These are phyloP conservation scores for Nakazawaea wyomingensis DNA, from an alignment of 805 yeast genomes.

Conservation along the genomic window DNA sequence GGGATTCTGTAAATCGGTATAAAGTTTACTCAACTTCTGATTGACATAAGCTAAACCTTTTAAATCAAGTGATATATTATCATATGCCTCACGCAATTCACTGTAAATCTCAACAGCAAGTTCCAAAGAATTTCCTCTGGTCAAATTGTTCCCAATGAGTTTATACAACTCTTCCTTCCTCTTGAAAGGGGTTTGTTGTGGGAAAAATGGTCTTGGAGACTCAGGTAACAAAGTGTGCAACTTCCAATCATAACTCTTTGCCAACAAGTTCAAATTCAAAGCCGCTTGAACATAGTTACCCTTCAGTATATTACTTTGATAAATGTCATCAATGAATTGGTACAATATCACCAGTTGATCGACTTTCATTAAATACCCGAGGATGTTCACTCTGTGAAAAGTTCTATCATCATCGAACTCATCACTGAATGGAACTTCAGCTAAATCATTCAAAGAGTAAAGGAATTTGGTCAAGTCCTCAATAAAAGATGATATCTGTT, in stretches of 20 bases:
- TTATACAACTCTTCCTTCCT: slow-evolving; percentile 70
- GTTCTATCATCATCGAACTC: slow-evolving; percentile 87
- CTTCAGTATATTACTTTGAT: slow-evolving; percentile 54
- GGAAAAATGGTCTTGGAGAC: slow-evolving; percentile 62
- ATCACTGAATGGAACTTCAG: slow-evolving; percentile 70
- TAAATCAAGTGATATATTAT: slow-evolving; percentile 67
- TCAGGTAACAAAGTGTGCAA: slow-evolving; percentile 50
- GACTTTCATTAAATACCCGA: slow-evolving; percentile 71
- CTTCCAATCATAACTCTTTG: slow-evolving; percentile 73
- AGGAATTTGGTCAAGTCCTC: slow-evolving; percentile 56
- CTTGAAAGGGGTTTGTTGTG: slow-evolving; percentile 76
- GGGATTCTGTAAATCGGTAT: slow-evolving; percentile 56
- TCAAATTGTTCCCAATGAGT: slow-evolving; percentile 63
- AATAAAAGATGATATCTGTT: slow-evolving; percentile 43
- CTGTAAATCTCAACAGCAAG: slow-evolving; percentile 76
- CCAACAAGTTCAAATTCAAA: slow-evolving; percentile 69
- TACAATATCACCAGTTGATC: slow-evolving; percentile 76
- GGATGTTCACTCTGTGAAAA: slow-evolving; percentile 69
- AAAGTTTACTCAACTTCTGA: slow-evolving; percentile 61
- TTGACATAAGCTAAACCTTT: slow-evolving; percentile 70
- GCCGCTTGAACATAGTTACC: slow-evolving; percentile 78
- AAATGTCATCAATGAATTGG: slow-evolving; percentile 72
- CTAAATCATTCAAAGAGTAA: slow-evolving; percentile 58
- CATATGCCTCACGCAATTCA: slow-evolving; percentile 73
- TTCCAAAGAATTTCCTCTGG: slow-evolving; percentile 69